Percentiles rank a stretch among this genome's conserved stretches.
Conservation (phyloP, 441 rosid species). For the Syzygium syzygioides region DNA sequence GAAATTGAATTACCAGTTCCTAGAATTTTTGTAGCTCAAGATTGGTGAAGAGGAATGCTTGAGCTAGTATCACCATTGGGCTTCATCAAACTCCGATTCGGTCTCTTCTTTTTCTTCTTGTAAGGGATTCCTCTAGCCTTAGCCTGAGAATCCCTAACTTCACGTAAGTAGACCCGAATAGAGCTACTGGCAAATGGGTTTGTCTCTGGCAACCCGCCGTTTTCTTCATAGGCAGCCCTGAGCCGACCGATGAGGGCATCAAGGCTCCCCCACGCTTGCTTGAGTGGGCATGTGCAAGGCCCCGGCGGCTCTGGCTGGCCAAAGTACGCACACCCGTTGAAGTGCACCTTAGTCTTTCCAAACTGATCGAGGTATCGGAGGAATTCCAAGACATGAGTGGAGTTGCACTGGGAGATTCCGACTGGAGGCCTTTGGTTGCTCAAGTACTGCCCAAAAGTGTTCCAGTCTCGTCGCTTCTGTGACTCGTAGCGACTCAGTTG, state of each 20-base stretch:
- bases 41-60: neutral
- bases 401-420: neutral
- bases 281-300: conserved; percentile 1
- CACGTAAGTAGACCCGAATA: neutral
- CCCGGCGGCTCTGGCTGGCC: neutral
- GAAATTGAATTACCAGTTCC: neutral
- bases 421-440: neutral
- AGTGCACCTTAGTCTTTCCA: conserved; percentile 1
- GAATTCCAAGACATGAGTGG: neutral
- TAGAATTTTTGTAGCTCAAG: neutral
- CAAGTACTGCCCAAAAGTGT: conserved; percentile 1
- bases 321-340: neutral
- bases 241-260: conserved; percentile 1
- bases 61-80: neutral
- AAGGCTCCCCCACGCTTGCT: conserved; percentile 2
- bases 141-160: conserved; percentile 2
- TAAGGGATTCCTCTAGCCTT: neutral
- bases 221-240: neutral
- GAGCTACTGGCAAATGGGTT: neutral
- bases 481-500: neutral
- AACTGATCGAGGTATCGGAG: conserved; percentile 1
- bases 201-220: conserved; percentile 1
- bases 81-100: neutral
- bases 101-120: neutral
- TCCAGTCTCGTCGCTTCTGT: neutral